Base-by-base conservation (phyloP, 2,329 filamentous ascomycete genomes). In the Fusarium euwallaceae region DNA sequence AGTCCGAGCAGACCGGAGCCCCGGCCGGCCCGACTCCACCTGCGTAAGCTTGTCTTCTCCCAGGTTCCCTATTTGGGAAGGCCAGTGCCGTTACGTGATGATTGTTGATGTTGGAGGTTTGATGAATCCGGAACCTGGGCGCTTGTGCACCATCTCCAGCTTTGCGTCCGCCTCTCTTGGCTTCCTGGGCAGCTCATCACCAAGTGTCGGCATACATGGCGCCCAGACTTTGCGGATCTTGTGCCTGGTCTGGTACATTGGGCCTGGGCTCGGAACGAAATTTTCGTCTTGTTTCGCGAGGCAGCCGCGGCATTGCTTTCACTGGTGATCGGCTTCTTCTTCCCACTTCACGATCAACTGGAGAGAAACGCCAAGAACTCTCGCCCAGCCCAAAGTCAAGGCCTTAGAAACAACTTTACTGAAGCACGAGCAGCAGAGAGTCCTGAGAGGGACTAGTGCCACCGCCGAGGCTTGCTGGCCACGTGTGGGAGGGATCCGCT, bases 401-500 rank as follows among this genome's bases (percentile, higher is more conserved):
- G 29, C 56, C 58, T 41, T 24, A 63, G 64, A 62, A 48, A 65
- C 61, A 66, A 63, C 51, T 63, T 61, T 61, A 53, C 67, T 65
- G 67, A 72, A 37, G 60, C 68, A 69, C 32, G 32, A 68, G 71
- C 61, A 67, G 66, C 51, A 64, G 60, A 71, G 61, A 29, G 41
- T 55, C 62, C 73, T 39, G 59, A 62, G 65, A 60, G 63, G 67
- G 62, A 60, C 53, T 73, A 72, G 71, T 62, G 55, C 53, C 61
- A 72, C 59, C 53, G 64, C 63, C 68, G 70, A 65, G 69, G 58
- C 67, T 76, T 53, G 65, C 67, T 45, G 66, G 73, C 76, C 76
- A 78, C 76, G 76, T 78, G 76, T 78, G 68, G 68, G 51, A 78
- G 73, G 75, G 76, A 70, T 72, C 76, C 74, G 64, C 62, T 69